These are phyloP conservation scores for Tulasnella sp. DNA, from an alignment of 768 basidiomycete species.

Conservation along the genomic window DNA sequence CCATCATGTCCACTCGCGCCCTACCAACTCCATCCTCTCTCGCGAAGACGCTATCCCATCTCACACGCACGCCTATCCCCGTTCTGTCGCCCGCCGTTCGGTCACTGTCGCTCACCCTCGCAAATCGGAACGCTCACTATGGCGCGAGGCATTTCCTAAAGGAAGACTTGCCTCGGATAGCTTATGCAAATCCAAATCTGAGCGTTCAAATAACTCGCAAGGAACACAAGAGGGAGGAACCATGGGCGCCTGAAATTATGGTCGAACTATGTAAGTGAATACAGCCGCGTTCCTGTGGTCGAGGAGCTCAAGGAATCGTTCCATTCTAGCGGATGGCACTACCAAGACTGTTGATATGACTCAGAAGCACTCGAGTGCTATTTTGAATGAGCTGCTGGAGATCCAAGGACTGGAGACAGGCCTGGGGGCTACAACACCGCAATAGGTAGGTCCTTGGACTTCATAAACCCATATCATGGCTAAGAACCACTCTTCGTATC, in stretches of 20 bases:
- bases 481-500: no score
- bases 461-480: no score
- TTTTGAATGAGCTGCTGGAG: conserved; percentile 14
- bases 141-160: conserved; percentile 55
- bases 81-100: conserved; percentile 8
- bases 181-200: conserved; percentile 60
- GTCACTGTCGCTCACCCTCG: conserved; percentile 11
- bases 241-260: conserved; percentile 50
- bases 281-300: neutral
- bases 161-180: conserved; percentile 68
- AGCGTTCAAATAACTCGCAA: conserved; percentile 48
- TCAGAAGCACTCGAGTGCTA: conserved; percentile 13
- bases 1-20: neutral
- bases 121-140: conserved; percentile 16
- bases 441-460: no score
- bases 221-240: conserved; percentile 42
- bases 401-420: no score
- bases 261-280: conserved; percentile 51
- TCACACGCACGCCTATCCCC: conserved; percentile 9
- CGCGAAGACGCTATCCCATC: conserved; percentile 7
- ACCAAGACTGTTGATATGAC: conserved; percentile 18
- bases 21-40: conserved; percentile 13
- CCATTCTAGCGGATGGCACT: conserved; percentile 9
- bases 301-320: neutral
- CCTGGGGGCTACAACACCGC: no score